Base-by-base conservation (phyloP, 768 basidiomycete species). In the Trametes meyenii region DNA sequence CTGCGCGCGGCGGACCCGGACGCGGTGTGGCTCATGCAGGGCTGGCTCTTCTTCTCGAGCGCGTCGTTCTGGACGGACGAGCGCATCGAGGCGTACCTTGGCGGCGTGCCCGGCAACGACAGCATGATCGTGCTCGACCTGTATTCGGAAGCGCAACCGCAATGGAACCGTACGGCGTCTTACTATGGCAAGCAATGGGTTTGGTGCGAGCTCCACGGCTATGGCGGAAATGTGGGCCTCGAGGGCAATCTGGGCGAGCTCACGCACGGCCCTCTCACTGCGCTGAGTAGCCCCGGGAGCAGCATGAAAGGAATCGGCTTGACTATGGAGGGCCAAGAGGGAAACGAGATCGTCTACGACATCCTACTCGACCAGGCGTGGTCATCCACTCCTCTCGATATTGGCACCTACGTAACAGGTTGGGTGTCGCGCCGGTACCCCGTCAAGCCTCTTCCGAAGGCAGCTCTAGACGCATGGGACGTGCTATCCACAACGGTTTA, bases 311-410 rank as follows among this genome's bases (percentile, higher is more conserved):
- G 77, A 3, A 68, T 78, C 52, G 77, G 77, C 1, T 63, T 78
- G 59, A 75, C 76, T 1, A 75, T 73, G 50, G 76, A 78, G 49
- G 76, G 77, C 5, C 70, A 76, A 50, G 77, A 78, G 56, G 77
- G 77, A n/a, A 78, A 78, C 61, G 77, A 78, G 70, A 74, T 78
- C 40, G 68, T 77, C n/a, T 78, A 78, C 49, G 75, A 77, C 51
- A 62, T 78, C 24, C 68, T 78, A 3, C 71, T 78, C 40, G 76
- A 78, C 64, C 77, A 78, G 54, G 77, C 76, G 1, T 78, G 77
- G 77, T 78, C 75, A 3, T 50, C 72, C 2, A 69, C 69, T 0
- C 65, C 75, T 3, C 66, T 79, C 48, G 63, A 75, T 57, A 70
- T 72, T 62, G 63, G 71, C 1, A 51, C 64, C 3, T 78, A 77